Evolutionary conservation across 495 filamentous ascomycete species (phyloP).

Genomic region (Jackrogersella minutella): DNA sequence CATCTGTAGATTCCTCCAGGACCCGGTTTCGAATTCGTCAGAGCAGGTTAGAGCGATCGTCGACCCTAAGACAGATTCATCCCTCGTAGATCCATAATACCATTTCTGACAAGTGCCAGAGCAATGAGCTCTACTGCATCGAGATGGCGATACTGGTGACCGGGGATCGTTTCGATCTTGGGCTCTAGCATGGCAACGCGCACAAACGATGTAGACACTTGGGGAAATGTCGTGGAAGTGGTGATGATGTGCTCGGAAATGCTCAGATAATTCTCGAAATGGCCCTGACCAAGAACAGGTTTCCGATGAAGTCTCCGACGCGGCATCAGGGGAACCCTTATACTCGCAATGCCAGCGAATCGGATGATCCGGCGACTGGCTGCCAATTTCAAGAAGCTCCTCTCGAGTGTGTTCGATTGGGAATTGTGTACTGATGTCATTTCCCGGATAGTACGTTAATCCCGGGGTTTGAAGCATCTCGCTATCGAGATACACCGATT

Average conservation of each 20-base stretch:
- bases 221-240: constrained; percentile 14
- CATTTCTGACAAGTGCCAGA: constrained; percentile 17
- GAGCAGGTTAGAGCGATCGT: constrained; percentile 14
- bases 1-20: constrained; percentile 14
- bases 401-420: background rate
- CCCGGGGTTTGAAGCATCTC: constrained; percentile 24
- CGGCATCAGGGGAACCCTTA: constrained; percentile 18
- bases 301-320: constrained; percentile 27
- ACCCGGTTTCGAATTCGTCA: constrained; percentile 28
- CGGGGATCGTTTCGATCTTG: constrained; percentile 3
- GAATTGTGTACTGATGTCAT: constrained; percentile 15
- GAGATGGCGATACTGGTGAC: constrained; percentile 1
- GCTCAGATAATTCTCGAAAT: constrained; percentile 14
- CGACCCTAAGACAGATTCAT: constrained; percentile 14
- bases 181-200: constrained; percentile 13
- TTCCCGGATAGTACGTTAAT: constrained; percentile 31
- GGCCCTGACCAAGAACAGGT: constrained; percentile 39
- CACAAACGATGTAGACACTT: constrained; percentile 27
- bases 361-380: constrained; percentile 15
- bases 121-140: constrained; percentile 12
- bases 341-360: constrained; percentile 44
- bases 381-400: constrained; percentile 37
- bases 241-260: constrained; percentile 33
- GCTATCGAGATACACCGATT: constrained; percentile 13
- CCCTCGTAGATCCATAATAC: constrained; percentile 34